These are phyloP conservation scores for Serpula lacrymans DNA, from an alignment of 768 basidiomycete species.

Conservation along the genomic window DNA sequence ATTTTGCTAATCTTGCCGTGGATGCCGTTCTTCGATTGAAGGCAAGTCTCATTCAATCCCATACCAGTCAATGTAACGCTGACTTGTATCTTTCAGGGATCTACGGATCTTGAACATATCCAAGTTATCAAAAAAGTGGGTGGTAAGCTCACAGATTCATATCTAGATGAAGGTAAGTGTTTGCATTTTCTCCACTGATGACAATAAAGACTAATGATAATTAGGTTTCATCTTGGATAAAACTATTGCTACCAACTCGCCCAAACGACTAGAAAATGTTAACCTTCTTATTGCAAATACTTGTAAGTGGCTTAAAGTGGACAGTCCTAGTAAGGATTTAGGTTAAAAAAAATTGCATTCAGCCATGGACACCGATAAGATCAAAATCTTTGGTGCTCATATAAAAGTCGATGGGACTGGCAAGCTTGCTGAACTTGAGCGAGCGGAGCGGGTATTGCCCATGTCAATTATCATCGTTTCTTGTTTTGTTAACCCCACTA, in stretches of 20 bases:
- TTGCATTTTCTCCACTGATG: not conserved
- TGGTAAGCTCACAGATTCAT: conserved; percentile 96
- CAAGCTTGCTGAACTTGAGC: conserved; percentile 96
- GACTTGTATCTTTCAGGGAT: conserved; percentile 56
- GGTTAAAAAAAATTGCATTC: no score
- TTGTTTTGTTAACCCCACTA: not conserved
- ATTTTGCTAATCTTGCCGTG: conserved; percentile 97
- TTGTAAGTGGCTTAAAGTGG: conserved; percentile 49
- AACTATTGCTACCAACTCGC: conserved; percentile 88
- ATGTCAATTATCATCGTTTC: not conserved
- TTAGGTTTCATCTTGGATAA: conserved; percentile 97
- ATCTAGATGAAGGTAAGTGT: conserved; percentile 85
- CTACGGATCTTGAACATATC: conserved; percentile 95
- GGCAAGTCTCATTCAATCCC: conserved; percentile 33
- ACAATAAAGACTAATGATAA: not conserved
- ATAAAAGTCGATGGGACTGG: conserved; percentile 95
- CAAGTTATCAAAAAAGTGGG: conserved; percentile 99
- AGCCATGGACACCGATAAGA: conserved; percentile 99
- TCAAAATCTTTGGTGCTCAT: conserved; percentile 97
- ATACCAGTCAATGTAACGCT: not conserved
- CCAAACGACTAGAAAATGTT: conserved; percentile 90
- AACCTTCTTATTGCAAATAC: conserved; percentile 98
- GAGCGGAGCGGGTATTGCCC: conserved; percentile 76
- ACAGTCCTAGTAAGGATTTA: conserved; percentile 2
- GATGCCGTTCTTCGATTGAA: conserved; percentile 93